Conservation (phyloP, 2,329 filamentous ascomycete species). For the Blastomyces parvus region DNA sequence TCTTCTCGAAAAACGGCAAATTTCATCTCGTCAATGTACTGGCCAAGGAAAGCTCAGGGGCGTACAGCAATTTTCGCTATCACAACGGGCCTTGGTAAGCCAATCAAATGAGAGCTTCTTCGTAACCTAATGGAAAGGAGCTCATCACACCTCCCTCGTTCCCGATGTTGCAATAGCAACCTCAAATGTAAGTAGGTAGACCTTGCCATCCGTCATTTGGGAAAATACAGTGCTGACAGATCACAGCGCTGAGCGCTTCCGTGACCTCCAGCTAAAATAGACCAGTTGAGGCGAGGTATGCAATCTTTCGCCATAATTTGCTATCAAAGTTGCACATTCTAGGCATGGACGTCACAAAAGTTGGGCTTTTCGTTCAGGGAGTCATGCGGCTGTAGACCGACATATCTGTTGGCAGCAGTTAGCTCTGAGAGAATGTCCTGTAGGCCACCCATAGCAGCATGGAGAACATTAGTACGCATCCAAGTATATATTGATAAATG, state of each 20-base stretch:
- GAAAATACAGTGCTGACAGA: neutral
- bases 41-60: neutral
- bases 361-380: neutral
- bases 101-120: neutral
- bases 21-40: neutral
- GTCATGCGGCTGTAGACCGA: neutral
- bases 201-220: neutral
- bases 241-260: neutral
- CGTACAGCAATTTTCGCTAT: neutral
- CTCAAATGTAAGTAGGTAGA: neutral
- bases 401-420: neutral
- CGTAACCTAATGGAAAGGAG: neutral
- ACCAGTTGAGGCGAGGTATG: neutral
- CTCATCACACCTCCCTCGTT: neutral
- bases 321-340: conserved; percentile 3
- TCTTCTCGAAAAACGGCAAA: neutral
- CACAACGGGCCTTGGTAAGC: neutral
- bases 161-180: neutral
- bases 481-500: neutral
- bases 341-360: neutral
- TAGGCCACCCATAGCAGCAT: neutral
- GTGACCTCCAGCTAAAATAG: neutral
- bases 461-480: neutral
- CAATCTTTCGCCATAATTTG: neutral
- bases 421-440: neutral